Percentiles rank a stretch among this genome's conserved stretches.
phyloP scores from a whole-genome alignment of 2,329 filamentous ascomycete genomes.

The Penicillium sumatraense region DNA sequence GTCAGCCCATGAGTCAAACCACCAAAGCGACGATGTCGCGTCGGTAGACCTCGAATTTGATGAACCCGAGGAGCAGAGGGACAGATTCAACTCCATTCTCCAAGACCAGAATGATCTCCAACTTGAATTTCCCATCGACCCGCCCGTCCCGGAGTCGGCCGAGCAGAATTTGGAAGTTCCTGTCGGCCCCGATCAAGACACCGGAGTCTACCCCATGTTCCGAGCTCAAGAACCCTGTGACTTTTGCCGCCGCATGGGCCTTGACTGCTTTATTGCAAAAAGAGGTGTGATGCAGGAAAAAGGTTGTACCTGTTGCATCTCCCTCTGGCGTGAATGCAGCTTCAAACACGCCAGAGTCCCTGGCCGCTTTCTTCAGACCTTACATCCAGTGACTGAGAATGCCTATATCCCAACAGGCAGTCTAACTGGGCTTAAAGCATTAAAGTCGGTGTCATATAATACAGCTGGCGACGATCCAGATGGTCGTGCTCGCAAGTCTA shows the following conservation, averaged over 20 bases:
- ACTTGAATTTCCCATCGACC: constrained; percentile 43
- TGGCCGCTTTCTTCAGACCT: constrained; percentile 48
- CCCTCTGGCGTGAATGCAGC: constrained; percentile 53
- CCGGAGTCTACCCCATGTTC: constrained; percentile 48
- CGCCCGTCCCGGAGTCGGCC: constrained; percentile 25
- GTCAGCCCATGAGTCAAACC: constrained; percentile 36
- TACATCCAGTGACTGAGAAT: constrained; percentile 51
- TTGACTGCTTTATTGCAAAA: constrained; percentile 53
- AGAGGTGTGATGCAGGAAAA: constrained; percentile 49
- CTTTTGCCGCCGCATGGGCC: constrained; percentile 51
- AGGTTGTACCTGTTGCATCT: constrained; percentile 54
- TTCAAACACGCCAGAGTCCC: constrained; percentile 49
- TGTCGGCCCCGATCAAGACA: constrained; percentile 27
- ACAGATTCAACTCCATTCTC: constrained; percentile 46
- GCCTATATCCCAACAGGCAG: constrained; percentile 43
- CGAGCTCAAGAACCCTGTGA: constrained; percentile 52
- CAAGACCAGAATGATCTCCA: constrained; percentile 47
- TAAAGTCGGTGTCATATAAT: constrained; percentile 47
- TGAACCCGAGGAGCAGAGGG: constrained; percentile 43
- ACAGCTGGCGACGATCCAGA: constrained; percentile 42
- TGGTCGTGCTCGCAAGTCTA: constrained; percentile 62
- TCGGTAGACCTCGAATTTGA: constrained; percentile 44
- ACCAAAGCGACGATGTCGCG: constrained; percentile 44
- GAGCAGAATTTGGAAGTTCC: constrained; percentile 23
- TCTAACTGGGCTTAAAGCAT: constrained; percentile 44